Evolutionary conservation across 148 eudicot species (phyloP).

Genomic region (Vaccinium darrowii): DNA sequence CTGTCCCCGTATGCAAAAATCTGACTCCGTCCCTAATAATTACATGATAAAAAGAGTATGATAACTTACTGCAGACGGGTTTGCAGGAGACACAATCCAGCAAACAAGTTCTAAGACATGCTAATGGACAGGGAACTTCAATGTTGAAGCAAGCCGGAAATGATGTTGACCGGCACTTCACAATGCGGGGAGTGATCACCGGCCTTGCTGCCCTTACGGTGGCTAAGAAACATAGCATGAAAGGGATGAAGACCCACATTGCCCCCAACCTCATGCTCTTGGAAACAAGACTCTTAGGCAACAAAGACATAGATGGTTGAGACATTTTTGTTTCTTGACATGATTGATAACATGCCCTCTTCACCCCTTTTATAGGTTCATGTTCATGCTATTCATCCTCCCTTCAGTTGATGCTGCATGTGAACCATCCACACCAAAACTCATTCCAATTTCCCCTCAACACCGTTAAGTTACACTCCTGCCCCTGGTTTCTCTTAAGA

Average conservation of each 20-base stretch:
- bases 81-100: constrained; percentile 10
- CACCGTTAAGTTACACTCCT: not conserved
- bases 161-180: not conserved
- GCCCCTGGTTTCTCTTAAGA: not conserved
- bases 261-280: not conserved
- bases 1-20: too few species aligned
- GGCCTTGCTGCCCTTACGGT: too few species aligned
- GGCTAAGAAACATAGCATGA: constrained; percentile 6
- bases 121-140: not conserved
- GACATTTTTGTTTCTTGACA: not conserved
- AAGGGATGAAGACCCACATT: not conserved
- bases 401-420: not conserved
- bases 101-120: not conserved
- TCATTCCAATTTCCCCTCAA: not conserved
- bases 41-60: too few species aligned
- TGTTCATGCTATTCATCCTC: too few species aligned
- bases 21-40: too few species aligned
- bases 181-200: not conserved
- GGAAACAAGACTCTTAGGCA: not conserved
- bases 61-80: constrained; percentile 14
- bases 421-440: not conserved
- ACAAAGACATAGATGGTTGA: not conserved
- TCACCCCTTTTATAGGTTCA: not conserved
- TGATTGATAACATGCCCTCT: not conserved
- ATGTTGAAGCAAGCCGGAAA: not conserved